A percentile compares a stretch with the other conserved stretches of the same genome.
phyloP scores from a whole-genome alignment of 768 basidiomycete genomes.

The Boletus eberwhitei region DNA sequence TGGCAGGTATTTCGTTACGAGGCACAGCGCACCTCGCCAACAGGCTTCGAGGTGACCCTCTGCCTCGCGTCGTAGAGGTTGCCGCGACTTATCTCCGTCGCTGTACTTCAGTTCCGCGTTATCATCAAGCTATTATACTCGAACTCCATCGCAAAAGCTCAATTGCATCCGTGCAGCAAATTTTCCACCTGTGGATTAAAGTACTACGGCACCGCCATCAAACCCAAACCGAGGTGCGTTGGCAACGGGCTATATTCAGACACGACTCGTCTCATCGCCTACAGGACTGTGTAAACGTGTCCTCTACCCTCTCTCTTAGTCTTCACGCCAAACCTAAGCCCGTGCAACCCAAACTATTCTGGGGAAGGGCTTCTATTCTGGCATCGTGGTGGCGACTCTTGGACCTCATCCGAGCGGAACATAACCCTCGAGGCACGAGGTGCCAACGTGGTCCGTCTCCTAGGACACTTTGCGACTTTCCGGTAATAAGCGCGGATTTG shows the following conservation, averaged over 20 bases:
- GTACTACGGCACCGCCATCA: background rate
- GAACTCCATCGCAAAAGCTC: background rate
- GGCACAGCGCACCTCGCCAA: conserved; percentile 3
- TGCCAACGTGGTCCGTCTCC: conserved; percentile 6
- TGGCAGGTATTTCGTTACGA: conserved; percentile 8
- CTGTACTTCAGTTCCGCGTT: conserved; percentile 16
- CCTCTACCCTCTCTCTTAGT: background rate
- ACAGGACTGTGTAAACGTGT: background rate
- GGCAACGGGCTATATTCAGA: background rate
- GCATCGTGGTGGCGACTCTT: background rate
- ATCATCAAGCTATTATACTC: background rate
- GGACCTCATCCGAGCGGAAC: background rate
- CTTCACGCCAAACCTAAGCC: background rate
- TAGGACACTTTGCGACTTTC: conserved; percentile 2
- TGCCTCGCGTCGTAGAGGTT: conserved; percentile 10
- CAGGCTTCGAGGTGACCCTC: background rate
- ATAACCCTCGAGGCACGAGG: conserved; percentile 7
- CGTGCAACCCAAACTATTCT: background rate
- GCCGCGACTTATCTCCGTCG: conserved; percentile 22
- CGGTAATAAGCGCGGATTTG: conserved; percentile 8
- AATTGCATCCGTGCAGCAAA: background rate
- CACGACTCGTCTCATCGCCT: background rate
- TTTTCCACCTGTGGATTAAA: background rate
- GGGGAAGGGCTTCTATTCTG: background rate
- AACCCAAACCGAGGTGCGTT: conserved; percentile 3